Conservation (phyloP, 257 asterid species). For the Echites panduratus region DNA sequence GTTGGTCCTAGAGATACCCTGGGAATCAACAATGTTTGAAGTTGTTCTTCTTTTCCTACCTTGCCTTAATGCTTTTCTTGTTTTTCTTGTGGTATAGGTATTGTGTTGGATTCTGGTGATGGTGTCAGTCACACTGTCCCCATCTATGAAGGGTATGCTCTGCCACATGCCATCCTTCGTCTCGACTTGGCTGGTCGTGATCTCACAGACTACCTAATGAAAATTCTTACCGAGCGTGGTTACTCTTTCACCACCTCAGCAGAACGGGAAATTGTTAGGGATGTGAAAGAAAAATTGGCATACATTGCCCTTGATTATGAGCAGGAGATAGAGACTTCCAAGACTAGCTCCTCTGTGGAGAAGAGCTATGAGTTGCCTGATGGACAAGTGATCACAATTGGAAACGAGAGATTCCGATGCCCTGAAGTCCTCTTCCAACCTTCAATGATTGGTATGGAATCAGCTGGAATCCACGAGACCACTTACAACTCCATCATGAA, state of each 20-base stretch:
- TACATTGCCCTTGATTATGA: slow-evolving; percentile 38
- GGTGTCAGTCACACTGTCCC: slow-evolving; percentile 44
- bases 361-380: slow-evolving; percentile 38
- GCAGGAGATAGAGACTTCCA: slow-evolving; percentile 34
- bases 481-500: slow-evolving; percentile 41
- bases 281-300: slow-evolving; percentile 34
- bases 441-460: slow-evolving; percentile 41
- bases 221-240: slow-evolving; percentile 39
- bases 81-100: slow-evolving; percentile 22
- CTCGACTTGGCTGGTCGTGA: slow-evolving; percentile 41
- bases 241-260: slow-evolving; percentile 41
- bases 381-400: slow-evolving; percentile 39
- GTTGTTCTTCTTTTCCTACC: neutral
- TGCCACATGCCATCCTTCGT: slow-evolving; percentile 41
- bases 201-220: slow-evolving; percentile 31
- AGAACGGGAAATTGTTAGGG: slow-evolving; percentile 39
- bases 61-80: neutral
- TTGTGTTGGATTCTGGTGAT: slow-evolving; percentile 41
- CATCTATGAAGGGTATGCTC: slow-evolving; percentile 38
- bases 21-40: neutral
- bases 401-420: slow-evolving; percentile 37
- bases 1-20: neutral
- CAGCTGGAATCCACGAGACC: slow-evolving; percentile 38
- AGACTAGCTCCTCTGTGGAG: slow-evolving; percentile 35
- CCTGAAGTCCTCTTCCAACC: slow-evolving; percentile 42